Evolutionary conservation across 2,329 filamentous ascomycete species (phyloP).

Genomic region (Colletotrichum musae): DNA sequence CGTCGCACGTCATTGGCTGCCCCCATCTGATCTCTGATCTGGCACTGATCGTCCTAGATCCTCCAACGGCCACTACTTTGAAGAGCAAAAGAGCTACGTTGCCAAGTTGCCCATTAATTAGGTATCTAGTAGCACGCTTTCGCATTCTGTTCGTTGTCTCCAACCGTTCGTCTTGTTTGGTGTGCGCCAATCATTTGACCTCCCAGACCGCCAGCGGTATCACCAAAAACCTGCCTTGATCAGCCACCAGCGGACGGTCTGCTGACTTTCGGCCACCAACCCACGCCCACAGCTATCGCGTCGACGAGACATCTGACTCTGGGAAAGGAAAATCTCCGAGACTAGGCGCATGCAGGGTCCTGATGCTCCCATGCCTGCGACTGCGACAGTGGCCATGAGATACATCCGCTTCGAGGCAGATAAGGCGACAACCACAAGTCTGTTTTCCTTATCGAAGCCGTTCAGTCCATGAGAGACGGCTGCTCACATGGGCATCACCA

Average conservation of each 20-base stretch:
- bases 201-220: not conserved
- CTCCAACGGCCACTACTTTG: constrained; percentile 20
- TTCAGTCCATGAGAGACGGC: too few relatives aligned
- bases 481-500: too few relatives aligned
- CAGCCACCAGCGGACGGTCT: not conserved
- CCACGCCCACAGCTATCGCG: not conserved
- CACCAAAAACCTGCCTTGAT: not conserved
- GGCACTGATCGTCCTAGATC: constrained; percentile 27
- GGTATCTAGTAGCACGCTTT: not conserved
- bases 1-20: constrained; percentile 18
- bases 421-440: too few relatives aligned
- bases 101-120: not conserved
- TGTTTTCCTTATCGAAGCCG: too few relatives aligned
- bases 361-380: not conserved
- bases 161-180: not conserved
- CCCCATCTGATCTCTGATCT: constrained; percentile 37
- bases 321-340: constrained; percentile 20
- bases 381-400: not conserved
- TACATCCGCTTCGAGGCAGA: too few relatives aligned
- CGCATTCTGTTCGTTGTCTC: not conserved
- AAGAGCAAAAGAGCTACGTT: too few relatives aligned
- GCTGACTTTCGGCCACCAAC: constrained; percentile 17
- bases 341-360: constrained; percentile 27
- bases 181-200: constrained; percentile 21
- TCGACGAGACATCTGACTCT: constrained; percentile 19